Evolutionary conservation across 2,329 filamentous ascomycete genomes (phyloP), one percentile per base, ranked within the genome.

Genomic region (Polytolypa hystricis): DNA sequence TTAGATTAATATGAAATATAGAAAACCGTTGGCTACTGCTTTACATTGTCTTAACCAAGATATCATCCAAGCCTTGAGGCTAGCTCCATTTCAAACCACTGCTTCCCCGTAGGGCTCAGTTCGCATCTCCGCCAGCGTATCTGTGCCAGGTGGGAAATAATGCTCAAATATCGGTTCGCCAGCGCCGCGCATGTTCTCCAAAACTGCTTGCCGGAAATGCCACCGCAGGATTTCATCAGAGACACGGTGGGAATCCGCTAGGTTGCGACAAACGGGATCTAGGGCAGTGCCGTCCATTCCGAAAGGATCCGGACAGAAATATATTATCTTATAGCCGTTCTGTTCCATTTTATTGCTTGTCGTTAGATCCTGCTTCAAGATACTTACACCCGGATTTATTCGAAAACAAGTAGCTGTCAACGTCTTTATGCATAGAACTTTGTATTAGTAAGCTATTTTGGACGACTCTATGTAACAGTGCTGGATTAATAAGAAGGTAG

Each of bases 201-300:
- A 37, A 15, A 48, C 42, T 12, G 45, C 20, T 31, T 47, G 45
- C n/a, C 42, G 17, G 34, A 46, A 48, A 35, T 48, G 45, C 45
- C 46, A 48, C 14, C 43, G 27, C 19, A 48, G 33, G n/a, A 48
- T 19, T 20, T 39, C 37, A 39, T 40, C 37, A 5, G 33, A 40
- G 6, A 42, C 38, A 16, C 35, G 31, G 27, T 42, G 14, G 15
- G 36, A 37, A 29, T 44, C 30, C n/a, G 42, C 23, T 10, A 26
- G 26, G 18, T 40, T 23, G 9, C 40, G 25, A 29, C 40, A 44
- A 17, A 38, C 32, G 15, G 28, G 27, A 29, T 46, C 39, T 11
- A 46, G 42, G 14, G 26, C 30, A 27, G 19, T 11, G 6, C 42
- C 42, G 17, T 42, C 41, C 14, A 19, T 4, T 12, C 12, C 15